Evolutionary conservation across 202 grass and related monocot genomes (phyloP).

Genomic region (Schoenoplectus tabernaemontani): DNA sequence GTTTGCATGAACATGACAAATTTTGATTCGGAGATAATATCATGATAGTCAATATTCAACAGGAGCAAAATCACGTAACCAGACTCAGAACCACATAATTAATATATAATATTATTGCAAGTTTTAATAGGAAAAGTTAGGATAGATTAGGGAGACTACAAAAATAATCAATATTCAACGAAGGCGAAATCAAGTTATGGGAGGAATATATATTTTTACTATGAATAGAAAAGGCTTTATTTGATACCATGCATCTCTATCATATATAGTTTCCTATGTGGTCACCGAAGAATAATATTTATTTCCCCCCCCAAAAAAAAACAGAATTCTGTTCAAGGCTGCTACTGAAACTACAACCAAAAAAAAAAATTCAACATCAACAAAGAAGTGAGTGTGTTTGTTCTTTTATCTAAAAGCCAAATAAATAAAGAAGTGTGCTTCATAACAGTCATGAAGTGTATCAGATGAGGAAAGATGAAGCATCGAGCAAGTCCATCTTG

Average conservation of each 20-base stretch:
- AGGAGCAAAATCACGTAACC: background rate
- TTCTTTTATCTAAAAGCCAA: too few relatives aligned
- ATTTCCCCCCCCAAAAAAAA: too few relatives aligned
- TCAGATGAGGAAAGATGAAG: background rate
- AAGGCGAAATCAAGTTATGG: background rate
- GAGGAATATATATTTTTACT: background rate
- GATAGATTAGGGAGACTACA: background rate
- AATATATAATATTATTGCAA: background rate
- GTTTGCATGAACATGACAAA: background rate
- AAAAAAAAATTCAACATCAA: too few relatives aligned
- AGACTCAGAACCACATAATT: background rate
- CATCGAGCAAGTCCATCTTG: background rate
- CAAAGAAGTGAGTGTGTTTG: too few relatives aligned
- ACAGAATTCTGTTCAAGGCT: too few relatives aligned
- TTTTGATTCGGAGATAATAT: background rate
- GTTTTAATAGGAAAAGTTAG: background rate
- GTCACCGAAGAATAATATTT: too few relatives aligned
- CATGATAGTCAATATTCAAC: conserved; percentile 12
- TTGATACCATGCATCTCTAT: background rate
- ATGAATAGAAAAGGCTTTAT: background rate
- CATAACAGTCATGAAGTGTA: background rate
- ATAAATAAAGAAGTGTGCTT: background rate
- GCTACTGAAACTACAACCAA: too few relatives aligned
- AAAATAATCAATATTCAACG: background rate
- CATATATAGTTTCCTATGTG: too few relatives aligned